Evolutionary conservation across 2,329 filamentous ascomycete genomes (phyloP).

Genomic region (Aspergillus quadrilineatus): DNA sequence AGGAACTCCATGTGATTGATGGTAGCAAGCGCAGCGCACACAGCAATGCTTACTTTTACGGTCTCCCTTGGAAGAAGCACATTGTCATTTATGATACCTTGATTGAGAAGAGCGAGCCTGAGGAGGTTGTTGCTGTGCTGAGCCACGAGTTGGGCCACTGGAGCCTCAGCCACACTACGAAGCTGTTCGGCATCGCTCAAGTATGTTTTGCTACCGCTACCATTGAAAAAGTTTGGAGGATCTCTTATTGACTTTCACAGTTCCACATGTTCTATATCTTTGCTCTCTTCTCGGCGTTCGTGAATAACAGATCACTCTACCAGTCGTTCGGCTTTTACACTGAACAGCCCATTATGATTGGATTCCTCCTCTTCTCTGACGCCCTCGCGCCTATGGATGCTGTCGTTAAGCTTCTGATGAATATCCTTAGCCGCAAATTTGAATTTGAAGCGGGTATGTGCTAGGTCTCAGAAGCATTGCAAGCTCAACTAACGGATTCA

Average conservation of each 20-base stretch:
- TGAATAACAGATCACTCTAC: slow-evolving; percentile 92
- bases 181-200: slow-evolving; percentile 82
- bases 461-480: not conserved
- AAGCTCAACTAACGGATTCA: slow-evolving; percentile 17
- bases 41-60: slow-evolving; percentile 94
- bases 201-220: slow-evolving; percentile 49
- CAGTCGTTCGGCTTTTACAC: slow-evolving; percentile 83
- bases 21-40: slow-evolving; percentile 85
- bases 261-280: slow-evolving; percentile 97
- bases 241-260: slow-evolving; percentile 44
- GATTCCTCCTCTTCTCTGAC: slow-evolving; percentile 96
- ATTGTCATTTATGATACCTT: slow-evolving; percentile 99
- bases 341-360: slow-evolving; percentile 88
- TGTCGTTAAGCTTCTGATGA: slow-evolving; percentile 93
- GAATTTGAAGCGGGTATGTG: slow-evolving; percentile 84
- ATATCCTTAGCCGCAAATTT: slow-evolving; percentile 88
- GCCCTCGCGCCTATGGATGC: slow-evolving; percentile 92
- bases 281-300: slow-evolving; percentile 91
- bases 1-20: slow-evolving; percentile 92
- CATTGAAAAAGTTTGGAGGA: not conserved
- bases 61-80: slow-evolving; percentile 98
- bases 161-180: slow-evolving; percentile 92
- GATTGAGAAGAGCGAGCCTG: slow-evolving; percentile 87
- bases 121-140: slow-evolving; percentile 92
- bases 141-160: slow-evolving; percentile 97